phyloP scores from a whole-genome alignment of 1,139 yeast genomes.

The Yamadazyma kanchanaburiensis region DNA sequence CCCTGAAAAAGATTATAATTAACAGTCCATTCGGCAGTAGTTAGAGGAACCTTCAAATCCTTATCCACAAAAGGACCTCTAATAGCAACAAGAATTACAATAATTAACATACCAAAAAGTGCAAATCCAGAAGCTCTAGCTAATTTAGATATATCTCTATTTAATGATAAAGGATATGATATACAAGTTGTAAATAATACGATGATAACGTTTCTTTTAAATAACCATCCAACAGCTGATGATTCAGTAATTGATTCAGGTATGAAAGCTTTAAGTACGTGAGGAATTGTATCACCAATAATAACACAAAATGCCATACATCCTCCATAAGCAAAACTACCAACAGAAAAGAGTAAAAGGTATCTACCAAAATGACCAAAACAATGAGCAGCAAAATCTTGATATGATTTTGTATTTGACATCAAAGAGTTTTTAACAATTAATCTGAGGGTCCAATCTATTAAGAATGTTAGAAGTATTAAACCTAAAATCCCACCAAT shows the following conservation, averaged over 20 bases:
- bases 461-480: conserved; percentile 58
- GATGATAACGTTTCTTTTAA: conserved; percentile 67
- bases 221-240: conserved; percentile 43
- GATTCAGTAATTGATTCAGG: conserved; percentile 45
- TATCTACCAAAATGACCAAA: conserved; percentile 74
- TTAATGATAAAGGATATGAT: conserved; percentile 80
- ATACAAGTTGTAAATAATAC: conserved; percentile 65
- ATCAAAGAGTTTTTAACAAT: conserved; percentile 82
- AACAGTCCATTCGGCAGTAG: conserved; percentile 49
- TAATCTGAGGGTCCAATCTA: conserved; percentile 82
- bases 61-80: conserved; percentile 65
- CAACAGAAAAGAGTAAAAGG: conserved; percentile 69
- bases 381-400: conserved; percentile 78
- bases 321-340: conserved; percentile 92
- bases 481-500: conserved; percentile 68
- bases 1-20: conserved; percentile 79
- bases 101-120: conserved; percentile 74
- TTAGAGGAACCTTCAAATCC: conserved; percentile 45
- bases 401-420: conserved; percentile 75
- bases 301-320: conserved; percentile 92
- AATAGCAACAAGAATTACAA: conserved; percentile 68
- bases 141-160: conserved; percentile 76
- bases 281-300: conserved; percentile 94
- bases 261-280: conserved; percentile 69
- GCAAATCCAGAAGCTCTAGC: conserved; percentile 92